Conservation (phyloP, 495 filamentous ascomycete genomes). For the Aspergillus kassunensis region DNA sequence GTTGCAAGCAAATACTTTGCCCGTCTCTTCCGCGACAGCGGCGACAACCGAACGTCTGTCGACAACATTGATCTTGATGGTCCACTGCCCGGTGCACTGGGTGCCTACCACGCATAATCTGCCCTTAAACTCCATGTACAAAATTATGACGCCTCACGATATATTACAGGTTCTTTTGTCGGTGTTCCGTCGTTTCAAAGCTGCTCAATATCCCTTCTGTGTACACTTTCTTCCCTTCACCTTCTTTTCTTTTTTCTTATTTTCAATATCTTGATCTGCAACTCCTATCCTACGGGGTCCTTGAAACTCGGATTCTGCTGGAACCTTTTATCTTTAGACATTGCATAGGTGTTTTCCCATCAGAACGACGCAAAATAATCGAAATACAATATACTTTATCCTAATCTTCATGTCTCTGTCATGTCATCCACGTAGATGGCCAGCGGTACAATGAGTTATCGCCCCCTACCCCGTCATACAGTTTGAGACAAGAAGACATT, state of each 20-base stretch:
- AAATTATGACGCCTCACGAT: conserved; percentile 22
- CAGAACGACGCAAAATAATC: neutral
- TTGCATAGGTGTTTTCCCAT: neutral
- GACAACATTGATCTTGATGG: conserved; percentile 77
- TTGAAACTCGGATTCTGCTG: too few relatives aligned
- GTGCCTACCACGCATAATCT: conserved; percentile 24
- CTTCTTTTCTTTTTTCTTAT: neutral
- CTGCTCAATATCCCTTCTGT: conserved; percentile 16
- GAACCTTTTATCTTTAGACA: neutral
- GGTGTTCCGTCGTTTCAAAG: neutral
- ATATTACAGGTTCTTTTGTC: conserved; percentile 1
- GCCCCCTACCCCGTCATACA: too few relatives aligned
- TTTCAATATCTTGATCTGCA: neutral
- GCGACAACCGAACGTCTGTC: conserved; percentile 66
- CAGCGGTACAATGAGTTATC: too few relatives aligned
- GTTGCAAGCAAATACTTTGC: conserved; percentile 80
- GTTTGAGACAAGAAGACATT: too few relatives aligned
- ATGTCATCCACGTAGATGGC: too few relatives aligned
- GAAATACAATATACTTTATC: too few relatives aligned
- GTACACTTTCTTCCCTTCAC: conserved; percentile 5
- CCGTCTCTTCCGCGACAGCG: conserved; percentile 75
- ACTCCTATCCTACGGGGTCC: too few relatives aligned
- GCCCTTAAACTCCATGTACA: conserved; percentile 15
- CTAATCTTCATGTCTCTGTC: too few relatives aligned
- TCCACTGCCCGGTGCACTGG: conserved; percentile 40